These are phyloP conservation scores for Zygoascus flipseniorum DNA, from an alignment of 805 yeast genomes.

Conservation along the genomic window DNA sequence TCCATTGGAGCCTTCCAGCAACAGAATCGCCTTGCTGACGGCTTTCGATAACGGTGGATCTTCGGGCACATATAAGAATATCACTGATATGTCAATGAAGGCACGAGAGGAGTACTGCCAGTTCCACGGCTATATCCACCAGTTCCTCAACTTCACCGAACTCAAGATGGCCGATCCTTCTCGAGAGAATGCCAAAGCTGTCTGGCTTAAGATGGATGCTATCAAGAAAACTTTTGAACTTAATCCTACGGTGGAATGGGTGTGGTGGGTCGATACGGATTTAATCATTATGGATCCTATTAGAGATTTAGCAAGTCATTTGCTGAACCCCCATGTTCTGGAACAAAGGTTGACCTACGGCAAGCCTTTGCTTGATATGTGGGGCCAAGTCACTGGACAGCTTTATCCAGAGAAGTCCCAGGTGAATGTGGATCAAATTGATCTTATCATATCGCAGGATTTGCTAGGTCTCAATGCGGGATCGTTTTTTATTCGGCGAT, in stretches of 20 bases:
- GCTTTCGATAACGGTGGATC: slow-evolving; percentile 3
- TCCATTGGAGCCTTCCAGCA: not conserved
- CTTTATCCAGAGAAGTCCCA: slow-evolving; percentile 8
- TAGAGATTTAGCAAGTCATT: slow-evolving; percentile 21
- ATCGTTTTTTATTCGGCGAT: slow-evolving; percentile 23
- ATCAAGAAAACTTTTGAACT: slow-evolving; percentile 23
- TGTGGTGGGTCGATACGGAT: slow-evolving; percentile 33
- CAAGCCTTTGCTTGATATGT: slow-evolving; percentile 15
- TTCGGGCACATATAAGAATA: not conserved
- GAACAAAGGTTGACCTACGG: slow-evolving; percentile 18
- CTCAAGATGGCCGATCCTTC: not conserved
- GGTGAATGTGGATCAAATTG: slow-evolving; percentile 17
- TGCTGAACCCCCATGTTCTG: slow-evolving; percentile 23
- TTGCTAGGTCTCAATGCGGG: slow-evolving; percentile 26
- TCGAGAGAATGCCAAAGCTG: slow-evolving; percentile 12
- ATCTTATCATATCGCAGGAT: slow-evolving; percentile 25
- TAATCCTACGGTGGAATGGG: slow-evolving; percentile 30
- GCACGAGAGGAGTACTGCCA: slow-evolving; percentile 27
- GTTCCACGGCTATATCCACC: slow-evolving; percentile 27
- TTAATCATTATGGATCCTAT: slow-evolving; percentile 27
- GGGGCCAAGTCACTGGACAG: slow-evolving; percentile 6
- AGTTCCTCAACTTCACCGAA: slow-evolving; percentile 20
- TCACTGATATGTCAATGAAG: slow-evolving; percentile 5
- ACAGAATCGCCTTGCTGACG: slow-evolving; percentile 5
- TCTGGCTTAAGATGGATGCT: slow-evolving; percentile 30